These are phyloP conservation scores for Euphorbia corollata DNA, from an alignment of 441 rosid genomes.

Conservation along the genomic window DNA sequence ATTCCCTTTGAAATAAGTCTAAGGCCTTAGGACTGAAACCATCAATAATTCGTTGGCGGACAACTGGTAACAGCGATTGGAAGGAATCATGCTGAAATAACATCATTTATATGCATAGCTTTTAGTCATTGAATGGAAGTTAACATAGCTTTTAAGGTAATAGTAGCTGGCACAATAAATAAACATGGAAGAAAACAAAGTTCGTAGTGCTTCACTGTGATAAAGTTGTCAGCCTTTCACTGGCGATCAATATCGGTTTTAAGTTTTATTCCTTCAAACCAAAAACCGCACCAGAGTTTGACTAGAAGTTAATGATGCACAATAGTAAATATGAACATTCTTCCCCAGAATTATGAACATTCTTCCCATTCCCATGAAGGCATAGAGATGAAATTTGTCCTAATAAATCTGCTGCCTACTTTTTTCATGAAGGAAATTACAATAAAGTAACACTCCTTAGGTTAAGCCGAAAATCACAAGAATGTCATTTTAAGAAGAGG, in stretches of 20 bases:
- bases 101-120: conserved; percentile 16
- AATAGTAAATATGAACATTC: neutral
- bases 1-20: conserved; percentile 77
- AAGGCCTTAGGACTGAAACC: conserved; percentile 73
- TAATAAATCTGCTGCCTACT: too few relatives aligned
- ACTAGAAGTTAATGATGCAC: neutral
- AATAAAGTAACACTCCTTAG: too few relatives aligned
- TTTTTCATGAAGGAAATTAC: too few relatives aligned
- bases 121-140: conserved; percentile 16
- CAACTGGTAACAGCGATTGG: conserved; percentile 67
- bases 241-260: neutral
- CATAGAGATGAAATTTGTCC: too few relatives aligned
- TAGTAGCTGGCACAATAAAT: neutral
- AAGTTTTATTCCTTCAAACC: neutral
- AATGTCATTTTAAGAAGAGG: too few relatives aligned
- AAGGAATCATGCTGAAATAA: conserved; percentile 61
- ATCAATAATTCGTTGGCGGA: conserved; percentile 77
- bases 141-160: neutral
- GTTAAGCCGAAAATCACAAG: too few relatives aligned
- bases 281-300: neutral
- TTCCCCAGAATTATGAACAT: neutral
- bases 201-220: neutral
- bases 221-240: neutral
- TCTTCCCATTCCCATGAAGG: too few relatives aligned
- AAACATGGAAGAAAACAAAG: neutral